Base-by-base conservation (phyloP, 768 basidiomycete genomes). In the Amanita jacksonii region DNA sequence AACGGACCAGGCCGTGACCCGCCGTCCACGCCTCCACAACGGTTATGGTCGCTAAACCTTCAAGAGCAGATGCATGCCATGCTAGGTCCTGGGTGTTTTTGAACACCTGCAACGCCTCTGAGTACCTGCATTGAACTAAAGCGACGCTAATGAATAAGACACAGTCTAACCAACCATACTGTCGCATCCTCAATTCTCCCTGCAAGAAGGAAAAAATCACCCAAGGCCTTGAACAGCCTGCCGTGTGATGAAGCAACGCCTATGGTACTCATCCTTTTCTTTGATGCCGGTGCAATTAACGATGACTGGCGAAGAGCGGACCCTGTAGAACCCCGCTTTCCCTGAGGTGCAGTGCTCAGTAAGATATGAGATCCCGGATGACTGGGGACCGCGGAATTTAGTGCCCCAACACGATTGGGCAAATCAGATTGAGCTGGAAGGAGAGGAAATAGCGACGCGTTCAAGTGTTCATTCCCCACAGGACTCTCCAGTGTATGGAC, bases 31-130 rank as follows among this genome's bases (percentile, higher is more conserved):
- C 81, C 47, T 94, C 90, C 15, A 96, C 68, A 8, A 94, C 68
- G 7, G 77, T 70, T 22, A 84, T 69, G 2, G 85, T 85, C 1
- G 85, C 86, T 53, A 92, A 60, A 3, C 90, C 89, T 65, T 99
- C 96, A 35, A 89, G 66, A 0, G 82, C 80, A 9, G 84, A 79
- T 0, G 89, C 94, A 58, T 92, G 85, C 94, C 94, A 99, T 20
- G 85, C 69, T 18, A 74, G 62, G 60, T 97, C 94, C 44, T 79
- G 76, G 6, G 77, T 71, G 1, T 69, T 68, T 60, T 82, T 86
- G 53, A 90, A 79, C n/a, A 86, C 58, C 24, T 73, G 73, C 13
- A 90, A 63, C 9, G 91, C 84, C 66, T 98, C 92, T 41, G 78
- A 75, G 61, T 91, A 98, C 79, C 87, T 90, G 54, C 24, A 47